These are phyloP conservation scores for Annulohypoxylon truncatum DNA, from an alignment of 2,329 filamentous ascomycete genomes.

Conservation along the genomic window DNA sequence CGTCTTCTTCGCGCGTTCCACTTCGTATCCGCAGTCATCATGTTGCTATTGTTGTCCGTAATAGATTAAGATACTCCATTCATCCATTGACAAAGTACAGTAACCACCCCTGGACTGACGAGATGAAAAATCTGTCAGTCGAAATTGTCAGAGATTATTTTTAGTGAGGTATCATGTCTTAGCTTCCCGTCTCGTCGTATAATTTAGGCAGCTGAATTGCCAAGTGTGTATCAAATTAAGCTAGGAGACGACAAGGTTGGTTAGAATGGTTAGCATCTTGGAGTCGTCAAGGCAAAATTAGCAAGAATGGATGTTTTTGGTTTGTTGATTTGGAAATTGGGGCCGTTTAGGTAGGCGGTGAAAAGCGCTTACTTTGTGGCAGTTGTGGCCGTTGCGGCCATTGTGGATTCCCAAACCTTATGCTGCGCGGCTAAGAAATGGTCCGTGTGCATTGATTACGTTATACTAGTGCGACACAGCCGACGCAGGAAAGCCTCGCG, in stretches of 20 bases:
- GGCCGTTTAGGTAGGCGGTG: slow-evolving; percentile 38
- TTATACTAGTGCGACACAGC: slow-evolving; percentile 25
- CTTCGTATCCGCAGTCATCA: slow-evolving; percentile 54
- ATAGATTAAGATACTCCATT: slow-evolving; percentile 17
- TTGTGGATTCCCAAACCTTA: not conserved
- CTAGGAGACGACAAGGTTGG: slow-evolving; percentile 21
- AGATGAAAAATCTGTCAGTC: not conserved
- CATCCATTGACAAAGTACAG: slow-evolving; percentile 10
- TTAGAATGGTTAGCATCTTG: not conserved
- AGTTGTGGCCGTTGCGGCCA: not conserved
- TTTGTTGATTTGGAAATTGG: slow-evolving; percentile 17
- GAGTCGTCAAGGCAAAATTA: slow-evolving; percentile 20
- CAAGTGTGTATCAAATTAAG: slow-evolving; percentile 20
- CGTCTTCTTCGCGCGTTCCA: slow-evolving; percentile 61
- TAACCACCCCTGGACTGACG: slow-evolving; percentile 1
- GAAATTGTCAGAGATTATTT: slow-evolving; percentile 36
- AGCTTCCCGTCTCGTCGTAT: not conserved
- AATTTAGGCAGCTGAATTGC: slow-evolving; percentile 35
- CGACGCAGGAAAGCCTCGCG: slow-evolving; percentile 29
- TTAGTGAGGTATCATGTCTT: slow-evolving; percentile 22
- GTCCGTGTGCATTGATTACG: slow-evolving; percentile 15
- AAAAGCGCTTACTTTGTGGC: slow-evolving; percentile 11
- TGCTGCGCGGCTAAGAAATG: slow-evolving; percentile 24
- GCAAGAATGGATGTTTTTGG: slow-evolving; percentile 15
- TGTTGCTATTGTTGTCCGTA: slow-evolving; percentile 25